Conservation (phyloP, 257 asterid genomes). For the Solanum paucissectum region DNA sequence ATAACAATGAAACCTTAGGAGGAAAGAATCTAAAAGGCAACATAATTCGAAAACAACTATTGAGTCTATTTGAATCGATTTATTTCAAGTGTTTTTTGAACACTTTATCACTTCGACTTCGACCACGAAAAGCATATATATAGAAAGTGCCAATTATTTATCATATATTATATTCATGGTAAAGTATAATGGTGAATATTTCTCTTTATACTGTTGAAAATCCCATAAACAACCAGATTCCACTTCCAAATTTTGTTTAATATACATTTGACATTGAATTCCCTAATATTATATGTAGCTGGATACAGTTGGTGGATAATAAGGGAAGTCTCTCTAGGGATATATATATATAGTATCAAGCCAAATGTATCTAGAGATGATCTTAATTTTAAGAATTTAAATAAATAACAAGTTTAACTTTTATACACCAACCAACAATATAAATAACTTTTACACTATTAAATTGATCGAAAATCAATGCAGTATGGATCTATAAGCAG, state of each 20-base stretch:
- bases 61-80: too few species aligned
- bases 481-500: background rate
- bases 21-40: background rate
- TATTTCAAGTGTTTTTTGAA: too few species aligned
- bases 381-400: background rate
- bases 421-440: background rate
- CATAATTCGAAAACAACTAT: background rate
- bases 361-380: background rate
- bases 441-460: background rate
- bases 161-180: background rate
- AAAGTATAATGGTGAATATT: background rate
- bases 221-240: background rate
- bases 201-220: background rate
- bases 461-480: background rate
- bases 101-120: background rate
- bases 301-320: too few species aligned
- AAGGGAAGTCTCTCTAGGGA: too few species aligned
- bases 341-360: too few species aligned
- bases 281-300: background rate
- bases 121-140: background rate
- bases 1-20: background rate
- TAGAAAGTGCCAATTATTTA: background rate
- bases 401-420: background rate
- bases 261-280: background rate
- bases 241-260: background rate